Evolutionary conservation across 2,329 filamentous ascomycete genomes (phyloP), one percentile per base, ranked within the genome.

Genomic region (Penicillium sp.): DNA sequence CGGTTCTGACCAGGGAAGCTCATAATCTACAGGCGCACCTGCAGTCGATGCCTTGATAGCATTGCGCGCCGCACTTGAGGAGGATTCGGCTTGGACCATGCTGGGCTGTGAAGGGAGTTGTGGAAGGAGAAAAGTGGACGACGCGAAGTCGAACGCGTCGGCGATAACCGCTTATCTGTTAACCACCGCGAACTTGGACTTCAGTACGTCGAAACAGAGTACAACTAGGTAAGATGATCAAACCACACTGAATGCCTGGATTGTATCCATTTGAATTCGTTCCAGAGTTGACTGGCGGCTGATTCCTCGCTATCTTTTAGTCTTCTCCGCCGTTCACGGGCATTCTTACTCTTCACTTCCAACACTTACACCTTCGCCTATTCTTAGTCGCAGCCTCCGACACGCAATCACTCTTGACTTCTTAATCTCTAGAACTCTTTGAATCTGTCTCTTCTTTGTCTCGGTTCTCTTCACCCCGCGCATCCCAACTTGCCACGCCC

Each of bases 11-110:
- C 70, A 73, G 33, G 70, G 70, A 16, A 73, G 55, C 50, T 73
- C 70, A 49, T 72, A 71, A 41, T 70, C 62, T 15, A 62, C 50
- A 20, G 63, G 61, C 36, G 67, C 63, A 15, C 63, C 66, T 12
- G 61, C 59, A 23, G 59, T 61, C 30, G 60, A 57, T 9, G 65
- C 57, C 42, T 65, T 66, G 23, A 65, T 55, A 16, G 59, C 62
- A 55, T 67, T 67, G 33, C 60, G 62, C 22, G 64, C 57, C 39
- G 63, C 68, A 32, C 61, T 63, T 17, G 64, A 59, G 14, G 69
- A 72, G 14, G 70, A 72, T 52, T 73, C 69, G 37, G 68, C 66
- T 51, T 71, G 64, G 13, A 50, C 58, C 66, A 70, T 70, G 22
- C 30, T 59, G 41, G n/a, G 30, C 28, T 18, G n/a, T 30, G 22